Base-by-base conservation (phyloP, 441 rosid genomes). In the Arabidopsis hybrid region DNA sequence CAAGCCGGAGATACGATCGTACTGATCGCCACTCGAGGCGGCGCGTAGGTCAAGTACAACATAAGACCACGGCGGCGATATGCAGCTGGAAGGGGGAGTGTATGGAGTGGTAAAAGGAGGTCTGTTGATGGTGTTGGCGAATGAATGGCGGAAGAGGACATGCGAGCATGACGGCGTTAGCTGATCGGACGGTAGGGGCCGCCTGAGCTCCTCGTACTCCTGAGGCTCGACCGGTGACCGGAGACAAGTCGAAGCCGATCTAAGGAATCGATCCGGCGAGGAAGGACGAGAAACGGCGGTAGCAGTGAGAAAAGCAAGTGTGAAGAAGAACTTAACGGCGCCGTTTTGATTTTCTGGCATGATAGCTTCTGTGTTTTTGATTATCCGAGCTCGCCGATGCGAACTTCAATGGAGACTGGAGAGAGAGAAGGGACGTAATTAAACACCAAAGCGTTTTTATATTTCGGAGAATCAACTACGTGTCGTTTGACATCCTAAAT, bases 51-150 rank as follows among this genome's bases (percentile, higher is more conserved):
- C 83, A 60, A 93, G 92, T 43, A 75, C 71, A 26, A 90, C 90
- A 59, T 71, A 57, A 47, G 86, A 74, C 97, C 97, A 91, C 3
- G 97, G 96, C 29, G 96, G 93, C 8, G 80, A 50, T 59, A 89
- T 68, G 74, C 95, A 91, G 26, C 45, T 35, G 50, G 78, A 49
- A 5, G 97, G 95, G 0, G 94, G 96, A 29, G 71, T 39, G 82
- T 93, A 91, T 1, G 86, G 85, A 62, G 69, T 7, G 46, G 93
- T 77, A 86, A 61, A 91, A 0, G 97, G 96, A 55, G 96, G 96
- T 11, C 65, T 40, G 76, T 83, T 72, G 56, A 88, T 60, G 40
- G 98, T 93, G 87, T 91, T 38, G 78, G 81, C 97, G 80, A 91
- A 93, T 63, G 93, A 87, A 74, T 91, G 96, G 63, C 77, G 80